Evolutionary conservation across 208 protist genomes (phyloP).

Genomic region (Porcisia deanei): DNA sequence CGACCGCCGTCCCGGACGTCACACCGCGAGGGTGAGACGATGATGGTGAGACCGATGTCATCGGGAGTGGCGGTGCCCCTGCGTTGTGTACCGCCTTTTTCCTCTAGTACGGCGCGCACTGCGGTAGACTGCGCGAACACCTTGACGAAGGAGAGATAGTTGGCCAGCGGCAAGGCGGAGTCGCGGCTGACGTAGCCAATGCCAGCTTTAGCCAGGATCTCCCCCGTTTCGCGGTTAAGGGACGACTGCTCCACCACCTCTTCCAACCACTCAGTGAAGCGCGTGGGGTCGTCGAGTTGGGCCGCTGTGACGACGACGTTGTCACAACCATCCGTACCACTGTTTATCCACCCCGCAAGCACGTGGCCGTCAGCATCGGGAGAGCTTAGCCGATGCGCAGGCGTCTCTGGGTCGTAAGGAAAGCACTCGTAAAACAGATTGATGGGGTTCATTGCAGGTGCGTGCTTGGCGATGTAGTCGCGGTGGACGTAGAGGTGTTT

Average conservation of each 20-base stretch:
- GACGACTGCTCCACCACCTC: conserved; percentile 82
- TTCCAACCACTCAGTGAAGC: conserved; percentile 74
- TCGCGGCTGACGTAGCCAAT: conserved; percentile 76
- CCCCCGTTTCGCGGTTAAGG: conserved; percentile 53
- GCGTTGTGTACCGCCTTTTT: conserved; percentile 7
- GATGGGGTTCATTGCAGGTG: conserved; percentile 57
- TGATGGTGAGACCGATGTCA: conserved; percentile 60
- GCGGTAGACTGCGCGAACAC: conserved; percentile 53
- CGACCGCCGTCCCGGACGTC: conserved; percentile 77
- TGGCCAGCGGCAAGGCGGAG: conserved; percentile 62
- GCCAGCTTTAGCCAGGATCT: conserved; percentile 47
- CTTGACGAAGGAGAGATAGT: conserved; percentile 80
- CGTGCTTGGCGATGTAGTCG: conserved; percentile 65
- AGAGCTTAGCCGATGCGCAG: conserved; percentile 3
- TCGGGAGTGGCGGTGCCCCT: conserved; percentile 22
- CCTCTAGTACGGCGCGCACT: conserved; percentile 53
- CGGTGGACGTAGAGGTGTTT: conserved; percentile 51
- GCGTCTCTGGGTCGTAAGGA: conserved; percentile 42
- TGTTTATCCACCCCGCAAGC: conserved; percentile 62
- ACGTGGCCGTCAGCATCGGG: conserved; percentile 2
- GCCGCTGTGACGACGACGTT: conserved; percentile 51
- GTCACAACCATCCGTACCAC: conserved; percentile 50
- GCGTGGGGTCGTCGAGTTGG: conserved; percentile 38
- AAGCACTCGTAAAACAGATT: conserved; percentile 81
- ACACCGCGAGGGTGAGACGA: conserved; percentile 60